These are phyloP conservation scores for Orbilia oligospora DNA, from an alignment of 2,329 filamentous ascomycete genomes.

Conservation along the genomic window DNA sequence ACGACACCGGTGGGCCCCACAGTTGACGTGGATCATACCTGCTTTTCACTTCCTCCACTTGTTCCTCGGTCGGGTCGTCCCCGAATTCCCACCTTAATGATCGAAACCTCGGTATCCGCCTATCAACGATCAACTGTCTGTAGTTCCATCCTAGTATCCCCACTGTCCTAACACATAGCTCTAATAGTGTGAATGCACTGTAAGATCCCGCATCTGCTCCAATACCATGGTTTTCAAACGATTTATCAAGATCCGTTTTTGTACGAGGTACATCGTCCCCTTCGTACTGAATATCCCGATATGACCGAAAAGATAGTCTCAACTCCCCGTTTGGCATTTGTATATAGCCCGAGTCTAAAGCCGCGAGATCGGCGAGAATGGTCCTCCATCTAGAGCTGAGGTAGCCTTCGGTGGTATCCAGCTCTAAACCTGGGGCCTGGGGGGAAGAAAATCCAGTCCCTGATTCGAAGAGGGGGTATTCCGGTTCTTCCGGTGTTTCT, in stretches of 20 bases:
- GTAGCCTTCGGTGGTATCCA: neutral
- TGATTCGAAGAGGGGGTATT: neutral
- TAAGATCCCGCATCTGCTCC: neutral
- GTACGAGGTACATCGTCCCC: constrained; percentile 6
- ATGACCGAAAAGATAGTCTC: neutral
- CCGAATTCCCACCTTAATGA: neutral
- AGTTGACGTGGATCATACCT: constrained; percentile 30
- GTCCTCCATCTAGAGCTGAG: neutral
- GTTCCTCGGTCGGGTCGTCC: neutral
- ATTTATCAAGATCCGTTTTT: neutral
- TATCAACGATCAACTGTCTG: constrained; percentile 6
- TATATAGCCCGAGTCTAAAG: neutral
- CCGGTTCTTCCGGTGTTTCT: neutral
- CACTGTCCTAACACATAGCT: constrained; percentile 35
- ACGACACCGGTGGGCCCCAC: constrained; percentile 20
- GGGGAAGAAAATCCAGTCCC: neutral
- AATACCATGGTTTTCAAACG: neutral
- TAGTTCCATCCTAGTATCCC: constrained; percentile 20
- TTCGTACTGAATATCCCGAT: constrained; percentile 17
- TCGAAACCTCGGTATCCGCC: constrained; percentile 10
- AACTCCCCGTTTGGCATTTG: constrained; percentile 1
- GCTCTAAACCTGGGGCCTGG: neutral
- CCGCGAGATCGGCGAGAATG: neutral
- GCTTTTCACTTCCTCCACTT: neutral
- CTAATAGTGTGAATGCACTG: constrained; percentile 25